Evolutionary conservation across 139 green algal species (phyloP).

Genomic region (Picochlorum sp.): DNA sequence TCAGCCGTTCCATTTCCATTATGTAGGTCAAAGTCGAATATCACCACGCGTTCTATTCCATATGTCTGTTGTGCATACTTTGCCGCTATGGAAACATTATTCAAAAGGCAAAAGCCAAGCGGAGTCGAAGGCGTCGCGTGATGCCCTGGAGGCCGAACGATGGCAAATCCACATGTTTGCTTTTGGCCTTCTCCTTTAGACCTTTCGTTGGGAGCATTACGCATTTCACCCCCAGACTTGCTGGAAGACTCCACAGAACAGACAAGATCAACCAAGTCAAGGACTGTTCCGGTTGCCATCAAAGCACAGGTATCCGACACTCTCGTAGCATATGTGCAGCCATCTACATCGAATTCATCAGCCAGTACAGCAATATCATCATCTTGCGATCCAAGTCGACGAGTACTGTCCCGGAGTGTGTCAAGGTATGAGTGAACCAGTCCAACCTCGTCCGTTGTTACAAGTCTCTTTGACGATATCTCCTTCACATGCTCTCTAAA

Average conservation of each 20-base stretch:
- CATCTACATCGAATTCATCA: slow-evolving; percentile 4
- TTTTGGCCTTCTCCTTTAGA: no score
- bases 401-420: background rate
- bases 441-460: background rate
- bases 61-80: background rate
- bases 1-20: slow-evolving; percentile 4
- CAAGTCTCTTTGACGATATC: background rate
- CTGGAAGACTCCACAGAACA: background rate
- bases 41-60: background rate
- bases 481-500: background rate
- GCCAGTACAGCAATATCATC: background rate
- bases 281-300: background rate
- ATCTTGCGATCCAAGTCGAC: background rate
- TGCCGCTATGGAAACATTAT: slow-evolving; percentile 4
- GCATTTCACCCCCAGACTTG: no score
- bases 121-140: background rate
- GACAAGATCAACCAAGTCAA: slow-evolving; percentile 12
- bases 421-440: background rate
- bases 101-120: slow-evolving; percentile 5
- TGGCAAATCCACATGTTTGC: background rate
- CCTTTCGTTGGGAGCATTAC: no score
- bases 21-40: slow-evolving; percentile 9
- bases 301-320: slow-evolving; percentile 9
- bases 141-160: slow-evolving; percentile 1
- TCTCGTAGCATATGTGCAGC: slow-evolving; percentile 13